Percentiles rank a stretch among this genome's conserved stretches.
phyloP scores from a whole-genome alignment of 768 basidiomycete genomes.

The Lactarius psammicola region DNA sequence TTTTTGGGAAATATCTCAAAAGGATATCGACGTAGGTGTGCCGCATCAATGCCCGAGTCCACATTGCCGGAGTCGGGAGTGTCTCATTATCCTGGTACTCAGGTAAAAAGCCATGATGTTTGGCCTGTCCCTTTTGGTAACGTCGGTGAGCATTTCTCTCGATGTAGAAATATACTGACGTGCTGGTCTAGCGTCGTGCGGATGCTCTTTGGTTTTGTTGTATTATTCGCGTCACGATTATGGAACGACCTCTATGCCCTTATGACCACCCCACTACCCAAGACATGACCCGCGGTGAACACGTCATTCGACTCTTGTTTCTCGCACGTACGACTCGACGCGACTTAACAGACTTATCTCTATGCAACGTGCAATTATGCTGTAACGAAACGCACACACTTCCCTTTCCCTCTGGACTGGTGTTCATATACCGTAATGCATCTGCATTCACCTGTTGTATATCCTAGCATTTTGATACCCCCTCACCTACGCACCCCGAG shows the following conservation, averaged over 20 bases:
- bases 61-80: slow-evolving; percentile 73
- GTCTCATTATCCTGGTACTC: slow-evolving; percentile 74
- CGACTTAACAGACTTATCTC: slow-evolving; percentile 4
- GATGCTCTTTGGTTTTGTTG: slow-evolving; percentile 11
- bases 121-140: slow-evolving; percentile 1
- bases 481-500: slow-evolving; percentile 7
- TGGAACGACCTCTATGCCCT: slow-evolving; percentile 25
- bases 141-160: neutral
- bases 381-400: slow-evolving; percentile 22
- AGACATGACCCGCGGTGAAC: slow-evolving; percentile 11
- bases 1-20: slow-evolving; percentile 22
- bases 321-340: neutral
- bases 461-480: slow-evolving; percentile 24
- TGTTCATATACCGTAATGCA: slow-evolving; percentile 22
- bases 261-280: slow-evolving; percentile 12
- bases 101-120: slow-evolving; percentile 45
- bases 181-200: slow-evolving; percentile 11
- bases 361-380: slow-evolving; percentile 20
- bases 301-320: neutral
- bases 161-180: slow-evolving; percentile 1
- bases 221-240: slow-evolving; percentile 26
- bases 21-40: slow-evolving; percentile 53
- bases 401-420: neutral
- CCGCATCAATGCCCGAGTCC: slow-evolving; percentile 71
- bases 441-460: slow-evolving; percentile 17